Evolutionary conservation across 2,329 filamentous ascomycete species (phyloP), one percentile per base, ranked within the genome.

Genomic region (Daldinia eschscholtzii): DNA sequence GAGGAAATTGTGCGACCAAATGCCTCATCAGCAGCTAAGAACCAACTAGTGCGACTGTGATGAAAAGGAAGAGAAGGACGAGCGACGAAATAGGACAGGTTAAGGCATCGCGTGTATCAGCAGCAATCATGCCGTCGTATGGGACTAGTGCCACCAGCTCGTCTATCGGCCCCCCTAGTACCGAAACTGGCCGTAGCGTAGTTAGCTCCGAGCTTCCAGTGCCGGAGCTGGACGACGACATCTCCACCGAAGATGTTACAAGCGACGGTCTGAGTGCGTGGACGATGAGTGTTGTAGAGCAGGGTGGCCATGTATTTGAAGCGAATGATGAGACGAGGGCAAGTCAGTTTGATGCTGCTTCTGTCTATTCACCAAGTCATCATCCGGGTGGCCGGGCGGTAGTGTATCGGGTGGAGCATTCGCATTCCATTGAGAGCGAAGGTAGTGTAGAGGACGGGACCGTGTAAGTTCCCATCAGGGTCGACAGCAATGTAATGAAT

Each of bases 331-430:
- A 73, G 42, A 68, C 70, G 50, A 72, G 65, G 28, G 57, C 72
- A 1, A 72, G 67, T 46, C 66, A 72, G 18, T 68, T 74, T 46
- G 84, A 86, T 53, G 81, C 82, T 41, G 76, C 76, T n/a, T 84
- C 84, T 5, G 71, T 83, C 13, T 85, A 84, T 65, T 77, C 83
- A 7, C 74, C 77, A 37, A 82, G 80, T 63, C 30, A 59, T 63
- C 79, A 80, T 52, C 82, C 83, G 67, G 82, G 80, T 2, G 74
- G 76, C 15, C 71, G 80, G n/a, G 69, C 80, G 23, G 72, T 76
- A 46, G 74, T 77, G 28, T 80, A 81, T 66, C 77, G 77, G 18
- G 72, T 79, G 23, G 81, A 76, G 57, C 35, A 64, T 6, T 66
- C 65, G 57, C 35, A 64, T 6, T 66, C 65, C 2, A 53, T 58